Base-by-base conservation (phyloP, 441 rosid genomes). In the Arabidopsis hybrid region DNA sequence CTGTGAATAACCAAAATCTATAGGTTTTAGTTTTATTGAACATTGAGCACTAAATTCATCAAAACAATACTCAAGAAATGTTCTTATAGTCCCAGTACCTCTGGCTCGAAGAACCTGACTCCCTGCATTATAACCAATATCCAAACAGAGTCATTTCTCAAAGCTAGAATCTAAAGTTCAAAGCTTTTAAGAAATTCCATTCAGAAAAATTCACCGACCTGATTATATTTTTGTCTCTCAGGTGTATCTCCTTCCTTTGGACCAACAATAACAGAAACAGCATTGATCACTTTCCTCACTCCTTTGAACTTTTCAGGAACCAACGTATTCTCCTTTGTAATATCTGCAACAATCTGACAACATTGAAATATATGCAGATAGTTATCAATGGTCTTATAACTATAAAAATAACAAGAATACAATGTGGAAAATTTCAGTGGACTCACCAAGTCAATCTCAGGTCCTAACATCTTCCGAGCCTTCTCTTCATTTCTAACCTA, bases 161-260 rank as follows among this genome's bases (percentile, higher is more conserved):
- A 59, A 65, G 4, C 17, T 21, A 7, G 11, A 42, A 34, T 49
- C 1, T 38, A 49, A 45, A 60, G 1, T 4, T 2, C 14, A 49
- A 2, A 70, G 38, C 43, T 76, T 69, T 26, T 10, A 8, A 21
- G 35, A 40, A 29, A n/a, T 0, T 36, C 7, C 11, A 61, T 12
- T 5, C 16, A 31, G 3, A 16, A 31, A 42, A 14, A 8, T 59
- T 46, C 29, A 63, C 71, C 6, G 73, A 93, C 97, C 76, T 94
- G 98, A 64, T 93, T 94, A 80, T 94, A 94, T 68, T 91, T 90
- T 58, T 85, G 91, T 83, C 98, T 85, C 63, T 94, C 93, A 18
- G 97, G 93, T 63, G 98, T 94, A 85, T 94, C 98, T 46, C 97
- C 96, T 86, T 94, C 98, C 83, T 94, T 94, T 18, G 97, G 98